Percentiles rank a stretch among this genome's conserved stretches.
phyloP scores from a whole-genome alignment of 2,329 filamentous ascomycete genomes.

The Monosporascus sp. region DNA sequence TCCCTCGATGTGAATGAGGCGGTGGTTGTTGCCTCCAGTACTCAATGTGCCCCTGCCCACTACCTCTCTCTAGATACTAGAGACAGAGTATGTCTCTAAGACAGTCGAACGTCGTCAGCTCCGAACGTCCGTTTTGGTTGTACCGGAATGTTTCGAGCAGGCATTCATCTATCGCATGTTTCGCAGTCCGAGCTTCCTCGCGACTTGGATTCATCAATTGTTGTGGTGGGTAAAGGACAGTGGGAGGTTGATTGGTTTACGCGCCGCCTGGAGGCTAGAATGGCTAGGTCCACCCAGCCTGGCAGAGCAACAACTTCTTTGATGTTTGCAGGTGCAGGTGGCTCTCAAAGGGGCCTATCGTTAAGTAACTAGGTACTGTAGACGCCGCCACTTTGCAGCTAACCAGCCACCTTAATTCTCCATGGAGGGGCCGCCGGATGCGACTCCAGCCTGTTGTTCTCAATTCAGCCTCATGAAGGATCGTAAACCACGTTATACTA shows the following conservation, averaged over 20 bases:
- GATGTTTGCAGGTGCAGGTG: neutral
- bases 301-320: neutral
- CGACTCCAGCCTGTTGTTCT: neutral
- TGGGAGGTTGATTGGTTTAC: neutral
- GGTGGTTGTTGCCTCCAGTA: neutral
- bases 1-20: neutral
- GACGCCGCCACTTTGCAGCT: neutral
- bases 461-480: slow-evolving; percentile 6
- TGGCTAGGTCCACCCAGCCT: neutral
- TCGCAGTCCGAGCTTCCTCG: neutral
- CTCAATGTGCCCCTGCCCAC: neutral
- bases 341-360: neutral
- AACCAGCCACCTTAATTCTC: no score
- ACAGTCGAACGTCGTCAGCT: neutral
- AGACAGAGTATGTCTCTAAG: neutral
- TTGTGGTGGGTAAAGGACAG: neutral
- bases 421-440: neutral
- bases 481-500: slow-evolving; percentile 7
- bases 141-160: neutral
- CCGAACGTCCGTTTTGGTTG: neutral
- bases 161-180: neutral
- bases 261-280: neutral
- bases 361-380: neutral
- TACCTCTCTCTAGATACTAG: neutral
- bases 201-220: neutral